These are phyloP conservation scores for Populus tomentosa DNA, from an alignment of 441 rosid species.

Conservation along the genomic window DNA sequence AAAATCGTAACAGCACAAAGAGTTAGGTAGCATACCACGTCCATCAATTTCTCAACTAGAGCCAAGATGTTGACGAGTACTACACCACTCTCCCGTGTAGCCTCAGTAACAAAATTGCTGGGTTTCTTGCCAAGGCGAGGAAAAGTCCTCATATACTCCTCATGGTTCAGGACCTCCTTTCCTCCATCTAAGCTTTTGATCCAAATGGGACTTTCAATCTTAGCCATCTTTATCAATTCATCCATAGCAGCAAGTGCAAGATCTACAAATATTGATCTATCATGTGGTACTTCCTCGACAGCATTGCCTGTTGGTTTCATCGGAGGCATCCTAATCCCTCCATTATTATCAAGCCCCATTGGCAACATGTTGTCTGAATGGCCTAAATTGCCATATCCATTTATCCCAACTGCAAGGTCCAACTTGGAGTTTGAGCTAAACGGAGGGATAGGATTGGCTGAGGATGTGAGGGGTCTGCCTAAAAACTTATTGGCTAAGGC, in stretches of 20 bases:
- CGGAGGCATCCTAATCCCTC: conserved; percentile 24
- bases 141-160: conserved; percentile 55
- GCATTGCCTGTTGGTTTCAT: conserved; percentile 16
- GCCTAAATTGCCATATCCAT: conserved; percentile 33
- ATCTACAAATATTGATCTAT: conserved; percentile 51
- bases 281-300: conserved; percentile 27
- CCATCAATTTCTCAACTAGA: conserved; percentile 75
- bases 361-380: conserved; percentile 32
- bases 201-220: conserved; percentile 57
- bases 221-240: conserved; percentile 67
- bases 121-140: conserved; percentile 49
- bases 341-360: conserved; percentile 33
- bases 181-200: conserved; percentile 38
- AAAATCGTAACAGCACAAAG: background rate
- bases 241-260: conserved; percentile 71
- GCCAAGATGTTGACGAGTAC: conserved; percentile 70
- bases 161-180: conserved; percentile 49
- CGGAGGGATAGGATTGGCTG: conserved; percentile 27
- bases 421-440: conserved; percentile 44
- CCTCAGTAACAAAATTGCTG: conserved; percentile 51
- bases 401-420: conserved; percentile 53
- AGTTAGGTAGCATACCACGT: conserved; percentile 42
- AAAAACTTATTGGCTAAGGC: conserved; percentile 65
- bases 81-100: conserved; percentile 59
- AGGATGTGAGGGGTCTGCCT: conserved; percentile 53